Evolutionary conservation across 2,329 filamentous ascomycete species (phyloP).

Genomic region (Colletotrichum brevisporum): DNA sequence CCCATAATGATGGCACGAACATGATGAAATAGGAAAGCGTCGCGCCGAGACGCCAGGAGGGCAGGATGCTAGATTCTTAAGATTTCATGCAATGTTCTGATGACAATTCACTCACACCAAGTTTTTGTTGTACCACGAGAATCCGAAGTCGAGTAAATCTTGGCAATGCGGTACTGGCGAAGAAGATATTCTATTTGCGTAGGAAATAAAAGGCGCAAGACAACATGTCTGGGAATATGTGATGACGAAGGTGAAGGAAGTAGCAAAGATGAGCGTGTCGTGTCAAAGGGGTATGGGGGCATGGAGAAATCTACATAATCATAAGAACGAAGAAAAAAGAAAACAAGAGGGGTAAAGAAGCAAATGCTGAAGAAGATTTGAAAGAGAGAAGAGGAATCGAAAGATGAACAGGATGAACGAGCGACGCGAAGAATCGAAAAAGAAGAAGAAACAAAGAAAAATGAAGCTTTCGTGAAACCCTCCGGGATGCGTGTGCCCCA

Average conservation of each 20-base stretch:
- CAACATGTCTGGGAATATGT: constrained; percentile 10
- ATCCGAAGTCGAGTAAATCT: background rate
- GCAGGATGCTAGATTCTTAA: too few relatives aligned
- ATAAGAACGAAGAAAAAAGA: background rate
- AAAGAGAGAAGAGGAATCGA: background rate
- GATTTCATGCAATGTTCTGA: too few relatives aligned
- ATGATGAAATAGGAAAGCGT: too few relatives aligned
- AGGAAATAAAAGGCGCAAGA: background rate
- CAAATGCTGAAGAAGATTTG: background rate
- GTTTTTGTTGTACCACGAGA: too few relatives aligned
- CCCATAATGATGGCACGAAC: too few relatives aligned
- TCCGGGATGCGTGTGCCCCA: constrained; percentile 17
- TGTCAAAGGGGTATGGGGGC: background rate
- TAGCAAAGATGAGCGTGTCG: background rate
- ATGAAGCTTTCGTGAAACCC: constrained; percentile 14
- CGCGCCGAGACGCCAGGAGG: too few relatives aligned
- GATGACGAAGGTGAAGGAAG: background rate
- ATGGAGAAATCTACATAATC: constrained; percentile 15
- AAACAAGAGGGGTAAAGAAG: background rate
- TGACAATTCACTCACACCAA: too few relatives aligned
- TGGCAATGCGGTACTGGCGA: background rate
- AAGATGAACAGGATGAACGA: background rate
- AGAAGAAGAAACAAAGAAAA: background rate
- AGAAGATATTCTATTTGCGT: constrained; percentile 10
- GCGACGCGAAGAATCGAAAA: too few relatives aligned